Conservation (phyloP, 306 rosid species). For the Oxytropis ochrocephala region DNA sequence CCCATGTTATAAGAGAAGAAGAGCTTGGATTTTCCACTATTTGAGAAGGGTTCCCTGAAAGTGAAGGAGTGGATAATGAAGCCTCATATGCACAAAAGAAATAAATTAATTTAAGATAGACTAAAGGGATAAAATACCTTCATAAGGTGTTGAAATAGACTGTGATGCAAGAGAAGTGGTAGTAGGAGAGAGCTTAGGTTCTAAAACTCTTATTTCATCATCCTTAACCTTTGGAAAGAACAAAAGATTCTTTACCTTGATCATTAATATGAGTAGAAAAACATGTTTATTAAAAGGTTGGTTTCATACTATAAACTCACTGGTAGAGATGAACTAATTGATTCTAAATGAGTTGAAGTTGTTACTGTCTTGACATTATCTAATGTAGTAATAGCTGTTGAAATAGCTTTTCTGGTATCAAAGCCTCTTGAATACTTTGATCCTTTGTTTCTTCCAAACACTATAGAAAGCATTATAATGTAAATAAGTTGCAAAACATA, state of each 20-base stretch:
- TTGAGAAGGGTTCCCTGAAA: too few species aligned
- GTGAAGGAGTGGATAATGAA: too few species aligned
- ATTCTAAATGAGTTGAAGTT: neutral
- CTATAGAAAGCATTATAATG: neutral
- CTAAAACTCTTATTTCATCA: neutral
- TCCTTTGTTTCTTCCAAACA: neutral
- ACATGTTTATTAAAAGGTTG: neutral
- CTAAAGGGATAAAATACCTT: too few species aligned
- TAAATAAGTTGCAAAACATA: neutral
- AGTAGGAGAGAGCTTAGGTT: neutral
- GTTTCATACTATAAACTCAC: neutral
- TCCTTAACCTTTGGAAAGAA: neutral
- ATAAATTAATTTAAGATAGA: too few species aligned
- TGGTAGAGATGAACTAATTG: neutral
- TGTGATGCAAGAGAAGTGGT: neutral
- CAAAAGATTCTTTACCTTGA: too few species aligned
- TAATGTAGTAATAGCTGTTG: neutral
- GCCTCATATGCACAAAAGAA: too few species aligned
- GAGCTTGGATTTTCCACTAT: too few species aligned
- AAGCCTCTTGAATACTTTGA: neutral
- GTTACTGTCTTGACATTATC: neutral
- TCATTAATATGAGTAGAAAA: too few species aligned
- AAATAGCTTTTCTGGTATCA: neutral
- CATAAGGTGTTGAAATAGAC: too few species aligned
- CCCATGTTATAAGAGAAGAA: too few species aligned